Evolutionary conservation across 306 rosid species (phyloP).

Genomic region (Fragaria nilgerrensis): DNA sequence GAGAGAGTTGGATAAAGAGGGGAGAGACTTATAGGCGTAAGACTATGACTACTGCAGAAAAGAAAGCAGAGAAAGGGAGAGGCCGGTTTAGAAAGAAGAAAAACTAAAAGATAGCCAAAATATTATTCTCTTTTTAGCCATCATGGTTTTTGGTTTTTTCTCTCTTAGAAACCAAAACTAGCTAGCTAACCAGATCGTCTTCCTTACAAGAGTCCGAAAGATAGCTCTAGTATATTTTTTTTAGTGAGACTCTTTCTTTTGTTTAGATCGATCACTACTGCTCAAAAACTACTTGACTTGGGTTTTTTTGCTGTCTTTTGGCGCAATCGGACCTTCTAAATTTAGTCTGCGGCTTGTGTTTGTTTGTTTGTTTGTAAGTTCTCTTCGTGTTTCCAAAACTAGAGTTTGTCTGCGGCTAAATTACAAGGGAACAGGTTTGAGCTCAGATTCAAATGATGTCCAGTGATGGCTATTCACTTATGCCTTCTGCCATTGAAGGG

Average conservation of each 20-base stretch:
- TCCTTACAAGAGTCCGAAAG: slow-evolving; percentile 31
- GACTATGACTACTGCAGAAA: slow-evolving; percentile 26
- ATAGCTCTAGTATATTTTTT: slow-evolving; percentile 33
- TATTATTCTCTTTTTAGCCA: slow-evolving; percentile 37
- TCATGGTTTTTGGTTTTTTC: slow-evolving; percentile 62
- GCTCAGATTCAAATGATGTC: slow-evolving; percentile 40
- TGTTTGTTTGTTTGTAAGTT: slow-evolving; percentile 28
- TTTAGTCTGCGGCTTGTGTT: slow-evolving; percentile 29
- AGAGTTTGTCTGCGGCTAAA: slow-evolving; percentile 33
- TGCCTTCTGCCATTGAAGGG: slow-evolving; percentile 48
- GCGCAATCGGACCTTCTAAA: slow-evolving; percentile 39
- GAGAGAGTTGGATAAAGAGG: slow-evolving; percentile 46
- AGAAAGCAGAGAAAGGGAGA: slow-evolving; percentile 26
- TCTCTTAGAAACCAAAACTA: slow-evolving; percentile 42
- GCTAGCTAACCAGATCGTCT: slow-evolving; percentile 36
- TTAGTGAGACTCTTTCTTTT: slow-evolving; percentile 16
- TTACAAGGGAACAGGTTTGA: slow-evolving; percentile 17
- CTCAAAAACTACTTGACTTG: slow-evolving; percentile 45
- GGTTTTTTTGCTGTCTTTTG: slow-evolving; percentile 67
- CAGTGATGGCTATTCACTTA: slow-evolving; percentile 56
- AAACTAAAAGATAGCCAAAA: slow-evolving; percentile 3
- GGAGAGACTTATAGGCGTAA: slow-evolving; percentile 34
- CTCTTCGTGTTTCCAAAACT: slow-evolving; percentile 40
- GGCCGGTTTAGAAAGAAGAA: slow-evolving; percentile 15
- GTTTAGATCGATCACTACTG: slow-evolving; percentile 13